phyloP scores from a whole-genome alignment of 768 basidiomycete genomes.

The Tephrocybe sp. region DNA sequence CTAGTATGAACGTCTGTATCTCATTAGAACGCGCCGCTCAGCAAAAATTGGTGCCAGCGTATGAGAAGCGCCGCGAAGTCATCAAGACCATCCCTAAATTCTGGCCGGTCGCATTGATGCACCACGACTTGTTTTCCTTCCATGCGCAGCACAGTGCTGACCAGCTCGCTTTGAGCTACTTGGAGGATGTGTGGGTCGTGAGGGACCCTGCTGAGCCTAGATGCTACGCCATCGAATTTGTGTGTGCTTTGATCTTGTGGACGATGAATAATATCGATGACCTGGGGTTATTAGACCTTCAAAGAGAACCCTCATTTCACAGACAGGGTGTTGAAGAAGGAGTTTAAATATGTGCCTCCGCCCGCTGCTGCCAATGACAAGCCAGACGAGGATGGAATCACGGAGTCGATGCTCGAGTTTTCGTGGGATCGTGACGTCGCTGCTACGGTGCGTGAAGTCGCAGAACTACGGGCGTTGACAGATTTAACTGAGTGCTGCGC shows the following conservation, averaged over 20 bases:
- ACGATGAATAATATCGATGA: conserved; percentile 5
- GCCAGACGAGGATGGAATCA: conserved; percentile 73
- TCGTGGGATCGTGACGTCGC: conserved; percentile 75
- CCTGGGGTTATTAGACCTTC: conserved; percentile 55
- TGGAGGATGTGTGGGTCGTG: conserved; percentile 83
- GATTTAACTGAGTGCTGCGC: conserved; percentile 9
- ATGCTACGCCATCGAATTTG: conserved; percentile 86
- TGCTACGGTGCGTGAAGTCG: conserved; percentile 47
- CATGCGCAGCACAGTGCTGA: conserved; percentile 74
- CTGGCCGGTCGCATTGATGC: conserved; percentile 85
- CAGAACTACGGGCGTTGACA: conserved; percentile 1
- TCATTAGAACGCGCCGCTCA: conserved; percentile 62
- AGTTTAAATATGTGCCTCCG: conserved; percentile 68
- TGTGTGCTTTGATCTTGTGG: conserved; percentile 40
- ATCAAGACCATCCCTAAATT: conserved; percentile 70
- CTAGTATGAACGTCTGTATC: background rate
- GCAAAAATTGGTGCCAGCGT: conserved; percentile 55
- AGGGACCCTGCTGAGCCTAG: conserved; percentile 73
- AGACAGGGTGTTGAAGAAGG: conserved; percentile 75
- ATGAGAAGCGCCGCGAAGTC: conserved; percentile 66
- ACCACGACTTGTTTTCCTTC: conserved; percentile 59
- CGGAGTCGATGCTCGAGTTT: conserved; percentile 75
- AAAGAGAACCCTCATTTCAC: conserved; percentile 84
- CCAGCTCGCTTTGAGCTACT: conserved; percentile 75
- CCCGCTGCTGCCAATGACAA: conserved; percentile 51